phyloP scores from a whole-genome alignment of 2,329 filamentous ascomycete genomes.

The Clathrospora elynae region DNA sequence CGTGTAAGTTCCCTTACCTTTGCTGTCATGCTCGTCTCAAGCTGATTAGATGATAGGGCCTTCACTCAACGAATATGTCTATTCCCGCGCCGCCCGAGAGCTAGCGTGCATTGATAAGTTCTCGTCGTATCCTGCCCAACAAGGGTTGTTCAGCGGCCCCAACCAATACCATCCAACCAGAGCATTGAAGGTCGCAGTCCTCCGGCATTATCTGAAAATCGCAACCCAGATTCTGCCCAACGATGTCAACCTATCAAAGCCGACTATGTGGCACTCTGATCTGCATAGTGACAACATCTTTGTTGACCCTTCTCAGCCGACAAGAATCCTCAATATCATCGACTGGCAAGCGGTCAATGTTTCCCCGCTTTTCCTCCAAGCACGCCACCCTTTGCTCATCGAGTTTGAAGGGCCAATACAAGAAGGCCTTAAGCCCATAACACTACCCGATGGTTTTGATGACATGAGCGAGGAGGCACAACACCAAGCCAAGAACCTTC shows the following conservation, averaged over 20 bases:
- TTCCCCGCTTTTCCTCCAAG: conserved; percentile 35
- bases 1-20: conserved; percentile 22
- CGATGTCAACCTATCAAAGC: conserved; percentile 21
- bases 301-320: conserved; percentile 35
- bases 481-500: conserved; percentile 22
- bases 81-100: conserved; percentile 22
- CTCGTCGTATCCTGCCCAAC: conserved; percentile 20
- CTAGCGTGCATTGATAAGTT: conserved; percentile 24
- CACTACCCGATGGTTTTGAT: conserved; percentile 23
- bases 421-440: conserved; percentile 19
- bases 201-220: conserved; percentile 36
- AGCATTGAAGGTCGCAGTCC: conserved; percentile 29
- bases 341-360: conserved; percentile 43
- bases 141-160: conserved; percentile 29
- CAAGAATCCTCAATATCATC: conserved; percentile 40
- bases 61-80: conserved; percentile 21
- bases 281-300: conserved; percentile 44
- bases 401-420: conserved; percentile 30
- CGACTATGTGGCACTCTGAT: conserved; percentile 41
- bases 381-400: conserved; percentile 32
- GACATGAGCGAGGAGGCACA: conserved; percentile 20
- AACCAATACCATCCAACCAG: conserved; percentile 31
- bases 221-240: conserved; percentile 30
- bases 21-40: conserved; percentile 11
- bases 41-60: conserved; percentile 22